Base-by-base conservation (phyloP, 306 rosid genomes). In the Fragaria ananassa region DNA sequence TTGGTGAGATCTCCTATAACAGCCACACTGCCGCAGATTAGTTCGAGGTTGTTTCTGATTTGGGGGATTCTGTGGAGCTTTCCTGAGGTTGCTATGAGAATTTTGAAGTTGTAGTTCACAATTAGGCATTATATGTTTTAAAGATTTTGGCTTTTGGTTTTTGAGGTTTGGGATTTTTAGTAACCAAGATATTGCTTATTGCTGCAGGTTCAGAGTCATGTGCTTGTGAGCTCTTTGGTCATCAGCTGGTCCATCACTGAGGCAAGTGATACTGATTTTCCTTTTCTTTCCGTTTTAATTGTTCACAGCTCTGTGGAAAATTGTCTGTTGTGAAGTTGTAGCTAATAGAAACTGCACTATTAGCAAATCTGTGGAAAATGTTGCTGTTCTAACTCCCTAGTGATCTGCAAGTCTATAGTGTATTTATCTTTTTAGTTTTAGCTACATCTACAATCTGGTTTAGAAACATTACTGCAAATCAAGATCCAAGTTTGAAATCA, bases 51-150 rank as follows among this genome's bases (percentile, higher is more conserved):
- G 85, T 95, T 71, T 82, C 66, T 95, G 76, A 37, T 81, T 29
- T 95, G 99, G 99, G 93, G 93, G 42, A 85, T 95, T 82, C 76
- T 95, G 79, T 92, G 93, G 93, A 95, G 97, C 82, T 86, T 86
- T 83, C 91, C 96, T 68, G 89, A 90, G 97, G 99, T 92, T 46
- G 21, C 68, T 25, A 31, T 31, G 47, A 27, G 61, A 34, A 35
- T 53, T 49, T 62, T 57, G 11, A 66, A 15, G 10, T 70, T 56
- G 54, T 70, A 4, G 39, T n/a, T 19, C 79, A 57, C 31, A 29
- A 11, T 39, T 39, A 18, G 56, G 2, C 72, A 63, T 46, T 75
- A 15, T 61, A 5, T 47, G 0, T 14, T 47, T 4, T 3, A 8
- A 12, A 50, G 58, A 19, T 31, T 74, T 50, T 1, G 44, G 39